Evolutionary conservation across 2,329 filamentous ascomycete species (phyloP), one percentile per base, ranked within the genome.

Genomic region (Anisogramma anomala): DNA sequence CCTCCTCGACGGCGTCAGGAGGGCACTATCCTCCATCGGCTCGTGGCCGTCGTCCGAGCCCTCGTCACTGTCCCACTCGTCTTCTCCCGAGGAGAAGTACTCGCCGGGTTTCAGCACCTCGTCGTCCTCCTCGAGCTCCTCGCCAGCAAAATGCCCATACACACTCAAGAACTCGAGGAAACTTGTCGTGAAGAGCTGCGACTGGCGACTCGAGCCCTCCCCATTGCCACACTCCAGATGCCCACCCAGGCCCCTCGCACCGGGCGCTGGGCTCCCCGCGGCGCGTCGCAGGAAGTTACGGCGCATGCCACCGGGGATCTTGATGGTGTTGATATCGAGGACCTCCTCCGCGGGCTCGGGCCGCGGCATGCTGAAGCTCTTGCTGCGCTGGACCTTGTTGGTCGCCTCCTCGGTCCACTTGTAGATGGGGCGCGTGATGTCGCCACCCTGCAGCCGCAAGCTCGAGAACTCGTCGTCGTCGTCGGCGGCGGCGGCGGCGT

Each of bases 111-210:
- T 77, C 11, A 94, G 67, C 2, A 79, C 84, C 59, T 96, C 89
- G 52, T 96, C 91, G 52, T 96, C 91, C 61, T 98, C 91, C 58
- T 95, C 88, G 10, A 98, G 72, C 57, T 94, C 84, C 61, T 98
- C 91, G 62, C 91, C 91, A 2, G 91, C 91, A 58, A 98, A 98
- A 63, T 98, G 91, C 3, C 91, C 91, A 53, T 95, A 98, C 22
- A 98, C 73, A 6, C 85, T 88, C 37, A 98, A 60, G 54, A 98
- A 98, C 59, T 98, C 93, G 45, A 98, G 74, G 58, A 98, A 98
- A 61, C 84, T 98, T 50, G 74, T 87, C 0, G 91, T 95, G 44
- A 94, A 79, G 23, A 94, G 68, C 47, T 77, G 76, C 27, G 74
- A 74, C 41, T 70, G 68, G 57, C 52, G 55, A 56, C 56, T 62